These are phyloP conservation scores for Chaetoceros muelleri DNA, from an alignment of 108 stramenopile genomes.

Conservation along the genomic window DNA sequence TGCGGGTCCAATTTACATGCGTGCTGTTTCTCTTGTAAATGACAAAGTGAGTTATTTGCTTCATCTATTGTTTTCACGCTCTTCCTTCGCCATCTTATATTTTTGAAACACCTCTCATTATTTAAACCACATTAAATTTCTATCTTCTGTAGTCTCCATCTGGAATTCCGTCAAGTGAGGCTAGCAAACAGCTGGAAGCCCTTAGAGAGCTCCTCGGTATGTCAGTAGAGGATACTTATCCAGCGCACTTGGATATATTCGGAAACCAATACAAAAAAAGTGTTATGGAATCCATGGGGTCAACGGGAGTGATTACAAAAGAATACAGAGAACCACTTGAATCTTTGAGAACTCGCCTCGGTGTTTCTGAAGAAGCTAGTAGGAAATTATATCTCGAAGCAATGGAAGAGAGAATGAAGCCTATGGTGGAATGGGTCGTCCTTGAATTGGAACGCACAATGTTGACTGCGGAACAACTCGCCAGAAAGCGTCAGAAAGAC, in stretches of 20 bases:
- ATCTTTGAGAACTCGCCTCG: conserved; percentile 50
- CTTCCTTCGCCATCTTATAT: not conserved
- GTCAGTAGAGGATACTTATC: conserved; percentile 35
- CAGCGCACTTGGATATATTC: conserved; percentile 49
- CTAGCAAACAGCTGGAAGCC: conserved; percentile 38
- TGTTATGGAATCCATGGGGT: conserved; percentile 75
- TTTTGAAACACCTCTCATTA: not conserved
- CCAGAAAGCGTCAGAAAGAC: conserved; percentile 59
- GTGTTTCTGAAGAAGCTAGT: conserved; percentile 56
- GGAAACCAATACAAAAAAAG: conserved; percentile 66
- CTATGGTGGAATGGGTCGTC: conserved; percentile 75
- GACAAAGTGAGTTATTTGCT: conserved; percentile 20
- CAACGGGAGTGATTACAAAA: conserved; percentile 70
- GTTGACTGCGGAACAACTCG: conserved; percentile 59
- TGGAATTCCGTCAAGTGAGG: conserved; percentile 59
- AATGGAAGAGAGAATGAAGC: conserved; percentile 58
- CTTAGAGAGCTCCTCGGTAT: conserved; percentile 45
- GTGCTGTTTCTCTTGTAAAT: conserved; percentile 37
- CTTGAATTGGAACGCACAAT: conserved; percentile 71
- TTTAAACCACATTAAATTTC: not conserved
- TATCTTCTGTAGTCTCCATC: conserved; percentile 24
- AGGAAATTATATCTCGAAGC: conserved; percentile 58
- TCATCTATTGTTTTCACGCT: not conserved
- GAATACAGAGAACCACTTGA: conserved; percentile 63
- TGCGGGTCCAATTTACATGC: conserved; percentile 47